Evolutionary conservation across 805 yeast species (phyloP).

Genomic region (Saturnispora quitensis): DNA sequence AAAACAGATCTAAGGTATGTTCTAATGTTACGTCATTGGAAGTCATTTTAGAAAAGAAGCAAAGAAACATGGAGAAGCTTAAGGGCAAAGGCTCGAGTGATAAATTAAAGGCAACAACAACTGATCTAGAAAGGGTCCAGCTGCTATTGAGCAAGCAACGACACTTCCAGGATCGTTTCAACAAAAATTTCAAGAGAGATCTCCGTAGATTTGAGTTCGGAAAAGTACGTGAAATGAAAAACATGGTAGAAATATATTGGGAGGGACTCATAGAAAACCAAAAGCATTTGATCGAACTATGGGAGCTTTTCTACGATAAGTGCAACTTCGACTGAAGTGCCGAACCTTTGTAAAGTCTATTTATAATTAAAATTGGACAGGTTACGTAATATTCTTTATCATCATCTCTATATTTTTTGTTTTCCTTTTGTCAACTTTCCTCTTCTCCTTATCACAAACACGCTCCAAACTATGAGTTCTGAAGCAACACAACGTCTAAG

Average conservation of each 20-base stretch:
- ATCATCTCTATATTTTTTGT: neutral
- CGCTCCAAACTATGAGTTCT: constrained; percentile 10
- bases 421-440: neutral
- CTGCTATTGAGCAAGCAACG: constrained; percentile 45
- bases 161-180: constrained; percentile 52
- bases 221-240: constrained; percentile 75
- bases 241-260: constrained; percentile 79
- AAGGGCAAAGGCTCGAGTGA: constrained; percentile 42
- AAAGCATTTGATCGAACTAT: constrained; percentile 80
- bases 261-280: constrained; percentile 89
- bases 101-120: constrained; percentile 45
- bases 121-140: constrained; percentile 51
- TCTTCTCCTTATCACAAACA: neutral
- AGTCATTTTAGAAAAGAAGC: constrained; percentile 36
- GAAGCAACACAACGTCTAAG: constrained; percentile 30
- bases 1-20: constrained; percentile 57
- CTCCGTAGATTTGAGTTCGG: constrained; percentile 62
- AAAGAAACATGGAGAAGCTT: constrained; percentile 35
- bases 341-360: neutral
- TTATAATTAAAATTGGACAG: neutral
- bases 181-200: constrained; percentile 59
- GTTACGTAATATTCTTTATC: neutral
- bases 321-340: constrained; percentile 20
- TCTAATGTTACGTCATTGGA: constrained; percentile 37
- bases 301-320: constrained; percentile 77